phyloP scores from a whole-genome alignment of 805 yeast species.

The Teunomyces lycoperdinae region DNA sequence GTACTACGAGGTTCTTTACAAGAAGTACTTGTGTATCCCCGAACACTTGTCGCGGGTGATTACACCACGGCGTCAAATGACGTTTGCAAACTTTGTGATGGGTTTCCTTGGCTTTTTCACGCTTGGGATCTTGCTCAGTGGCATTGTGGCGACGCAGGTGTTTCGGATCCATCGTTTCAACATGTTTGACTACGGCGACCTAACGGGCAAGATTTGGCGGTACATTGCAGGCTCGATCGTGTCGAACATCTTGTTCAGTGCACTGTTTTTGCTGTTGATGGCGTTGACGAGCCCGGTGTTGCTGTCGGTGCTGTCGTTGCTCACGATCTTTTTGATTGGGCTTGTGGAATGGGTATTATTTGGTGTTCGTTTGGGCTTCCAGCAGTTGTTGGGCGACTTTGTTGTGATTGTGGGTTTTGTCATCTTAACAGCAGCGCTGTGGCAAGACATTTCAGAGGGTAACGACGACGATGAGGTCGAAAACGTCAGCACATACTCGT shows the following conservation, averaged over 20 bases:
- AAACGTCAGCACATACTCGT: constrained; percentile 39
- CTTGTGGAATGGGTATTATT: constrained; percentile 68
- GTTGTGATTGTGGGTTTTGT: constrained; percentile 69
- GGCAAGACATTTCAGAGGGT: constrained; percentile 60
- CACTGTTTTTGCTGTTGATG: constrained; percentile 72
- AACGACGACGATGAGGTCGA: constrained; percentile 45
- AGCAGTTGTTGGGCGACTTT: constrained; percentile 66
- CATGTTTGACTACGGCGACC: constrained; percentile 45
- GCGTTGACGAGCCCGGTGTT: constrained; percentile 83
- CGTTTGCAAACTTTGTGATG: constrained; percentile 78
- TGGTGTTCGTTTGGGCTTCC: constrained; percentile 51
- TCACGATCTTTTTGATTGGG: constrained; percentile 80
- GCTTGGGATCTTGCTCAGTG: constrained; percentile 44
- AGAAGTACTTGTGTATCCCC: constrained; percentile 73
- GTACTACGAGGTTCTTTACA: constrained; percentile 79
- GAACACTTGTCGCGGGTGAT: constrained; percentile 41
- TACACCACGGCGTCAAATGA: constrained; percentile 63
- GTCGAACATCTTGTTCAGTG: constrained; percentile 66
- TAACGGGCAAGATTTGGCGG: constrained; percentile 38
- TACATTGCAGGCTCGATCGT: constrained; percentile 52
- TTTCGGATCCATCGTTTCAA: constrained; percentile 57
- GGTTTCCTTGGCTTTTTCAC: constrained; percentile 63
- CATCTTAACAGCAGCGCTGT: constrained; percentile 60
- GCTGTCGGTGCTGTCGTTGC: constrained; percentile 63
- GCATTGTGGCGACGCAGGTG: constrained; percentile 49